Evolutionary conservation across 2,329 filamentous ascomycete genomes (phyloP).

Genomic region (Aspergillus neoniger): DNA sequence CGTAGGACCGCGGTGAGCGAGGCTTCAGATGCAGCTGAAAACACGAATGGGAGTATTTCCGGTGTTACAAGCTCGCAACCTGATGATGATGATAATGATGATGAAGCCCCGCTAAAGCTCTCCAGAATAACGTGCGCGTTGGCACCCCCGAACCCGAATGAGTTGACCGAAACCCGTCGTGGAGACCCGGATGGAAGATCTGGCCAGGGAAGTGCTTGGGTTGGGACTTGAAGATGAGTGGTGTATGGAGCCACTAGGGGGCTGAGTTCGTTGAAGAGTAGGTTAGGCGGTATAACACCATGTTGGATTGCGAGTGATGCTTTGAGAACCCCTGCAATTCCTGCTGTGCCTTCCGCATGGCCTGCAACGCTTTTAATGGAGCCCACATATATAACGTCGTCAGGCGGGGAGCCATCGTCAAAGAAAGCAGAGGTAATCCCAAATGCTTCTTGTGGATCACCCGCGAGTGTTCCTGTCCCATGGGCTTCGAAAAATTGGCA

Average conservation of each 20-base stretch:
- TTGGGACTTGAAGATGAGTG: conserved; percentile 20
- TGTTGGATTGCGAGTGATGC: conserved; percentile 26
- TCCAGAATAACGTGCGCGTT: conserved; percentile 42
- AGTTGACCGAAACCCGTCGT: conserved; percentile 44
- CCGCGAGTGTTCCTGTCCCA: conserved; percentile 44
- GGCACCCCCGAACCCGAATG: conserved; percentile 39
- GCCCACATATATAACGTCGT: conserved; percentile 9
- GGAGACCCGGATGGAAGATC: conserved; percentile 22
- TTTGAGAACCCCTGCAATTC: conserved; percentile 27
- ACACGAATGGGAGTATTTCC: conserved; percentile 18
- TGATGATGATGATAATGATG: background rate
- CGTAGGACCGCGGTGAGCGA: conserved; percentile 12
- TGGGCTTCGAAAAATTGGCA: conserved; percentile 50
- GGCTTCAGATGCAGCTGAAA: conserved; percentile 24
- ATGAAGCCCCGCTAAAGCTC: no score
- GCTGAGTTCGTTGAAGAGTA: conserved; percentile 26
- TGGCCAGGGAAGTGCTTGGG: conserved; percentile 23
- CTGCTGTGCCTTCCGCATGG: conserved; percentile 21
- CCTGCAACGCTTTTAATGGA: conserved; percentile 15
- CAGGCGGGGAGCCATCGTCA: background rate
- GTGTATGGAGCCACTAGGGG: conserved; percentile 20
- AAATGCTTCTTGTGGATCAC: conserved; percentile 33
- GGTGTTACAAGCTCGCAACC: background rate
- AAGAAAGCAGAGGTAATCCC: conserved; percentile 29
- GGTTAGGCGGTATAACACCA: conserved; percentile 26